Base-by-base conservation (phyloP, 2,329 filamentous ascomycete species). In the Beauveria pseudobassiana region DNA sequence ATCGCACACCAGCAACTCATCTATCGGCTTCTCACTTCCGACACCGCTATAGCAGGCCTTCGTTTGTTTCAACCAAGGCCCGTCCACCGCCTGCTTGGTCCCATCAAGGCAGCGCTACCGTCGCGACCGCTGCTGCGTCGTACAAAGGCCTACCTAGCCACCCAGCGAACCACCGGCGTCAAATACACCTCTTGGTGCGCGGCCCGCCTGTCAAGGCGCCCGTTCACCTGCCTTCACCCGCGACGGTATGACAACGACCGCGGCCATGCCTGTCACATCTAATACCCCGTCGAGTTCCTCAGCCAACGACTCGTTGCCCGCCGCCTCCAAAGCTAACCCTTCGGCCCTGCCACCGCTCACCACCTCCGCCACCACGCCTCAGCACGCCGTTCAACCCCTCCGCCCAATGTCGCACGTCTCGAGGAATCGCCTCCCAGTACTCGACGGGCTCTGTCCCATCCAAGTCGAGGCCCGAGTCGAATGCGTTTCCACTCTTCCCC, bases 391-490 rank as follows among this genome's bases (percentile, higher is more conserved):
- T 80, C 87, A 70, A 83, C 79, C 69, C 74, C 63, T 81, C 87
- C 70, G 86, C 67, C 87, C 90, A 67, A 83, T 85, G 75, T 91
- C 89, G 69, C 89, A 91, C 70, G 89, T 87, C 69, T 87, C 88
- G 65, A 93, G 87, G 76, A 89, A 90, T 72, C 85, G 92, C 62
- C 80, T 96, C 92, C 65, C 89, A 91, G 70, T 93, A 93, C 77
- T 95, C 90, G 65, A 87, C 82, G 69, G 78, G 85, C 63, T 93
- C 90, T 18, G 81, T 80, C 63, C 82, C 82, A 56, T 82, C 83
- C 64, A 84, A 87, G 64, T 96, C 92, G 65, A 87, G 91, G 64
- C 91, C 92, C 22, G 82, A 82, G 61, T 96, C 91, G n/a, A 84
- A 89, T 70, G 82, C 90, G 65, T 93, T 95, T 70, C 89, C 91